Evolutionary conservation across 2,329 filamentous ascomycete genomes (phyloP), one percentile per base, ranked within the genome.

Genomic region (Clarireedia homoeocarpa): DNA sequence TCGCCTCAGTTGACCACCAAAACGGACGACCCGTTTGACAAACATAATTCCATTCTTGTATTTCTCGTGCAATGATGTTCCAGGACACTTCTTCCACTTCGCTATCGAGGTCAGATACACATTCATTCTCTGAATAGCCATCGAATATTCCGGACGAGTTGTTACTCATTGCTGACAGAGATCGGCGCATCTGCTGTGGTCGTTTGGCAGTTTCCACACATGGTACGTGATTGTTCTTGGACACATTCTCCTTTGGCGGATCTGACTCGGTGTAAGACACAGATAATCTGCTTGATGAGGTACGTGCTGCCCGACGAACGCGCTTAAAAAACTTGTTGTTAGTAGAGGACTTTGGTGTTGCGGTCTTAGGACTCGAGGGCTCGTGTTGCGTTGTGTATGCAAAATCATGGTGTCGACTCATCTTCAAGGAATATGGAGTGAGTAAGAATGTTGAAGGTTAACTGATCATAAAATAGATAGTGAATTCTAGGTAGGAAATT

Each of bases 1-100:
- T 66, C 12, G 65, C 61, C 46, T 64, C 61, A 15, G 65, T 62
- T n/a, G 63, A 67, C 65, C 66, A 69, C 64, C 67, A 69, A 54
- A 66, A 67, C 15, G 66, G 66, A 36, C 63, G 56, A 24, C 67
- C 65, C 46, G 64, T 66, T 36, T 59, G 55, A 51, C 66, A 68
- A 20, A 66, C 62, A 44, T 63, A 63, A 42, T 69, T 63, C 67
- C 67, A 69, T 57, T 69, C 67, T 14, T 57, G 60, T 42, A 69
- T 66, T 59, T 69, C 67, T 34, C 57, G 50, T 30, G 67, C 60
- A 30, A 69, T 68, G 7, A 67, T 60, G 23, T 59, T 59, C 61
- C 63, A 64, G n/a, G 64, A 59, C 15, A 62, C 15, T 17, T 62
- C 55, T 26, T 67, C 63, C 14, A 7, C 17, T 4, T 52, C 48